Conservation (phyloP, 176 grass and related monocot species). For the Thalia dealbata region DNA sequence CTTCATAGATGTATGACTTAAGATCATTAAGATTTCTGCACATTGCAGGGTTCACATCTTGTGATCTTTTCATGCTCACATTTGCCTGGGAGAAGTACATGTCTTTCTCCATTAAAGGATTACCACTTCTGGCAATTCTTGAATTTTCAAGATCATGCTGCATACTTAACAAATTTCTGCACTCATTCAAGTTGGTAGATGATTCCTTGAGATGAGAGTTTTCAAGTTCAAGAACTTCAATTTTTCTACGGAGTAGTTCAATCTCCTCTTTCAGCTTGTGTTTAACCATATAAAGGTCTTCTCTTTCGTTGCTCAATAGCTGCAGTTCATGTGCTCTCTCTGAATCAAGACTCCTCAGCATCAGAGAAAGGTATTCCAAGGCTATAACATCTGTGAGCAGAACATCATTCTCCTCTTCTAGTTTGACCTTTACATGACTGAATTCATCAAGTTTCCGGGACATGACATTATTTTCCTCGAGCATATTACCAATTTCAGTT, state of each 20-base stretch:
- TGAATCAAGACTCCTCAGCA: conserved; percentile 51
- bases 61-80: conserved; percentile 38
- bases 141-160: conserved; percentile 26
- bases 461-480: conserved; percentile 55
- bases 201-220: conserved; percentile 46
- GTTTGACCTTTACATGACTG: conserved; percentile 33
- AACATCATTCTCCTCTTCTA: conserved; percentile 43
- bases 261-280: conserved; percentile 47
- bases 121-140: neutral
- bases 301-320: conserved; percentile 27
- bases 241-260: conserved; percentile 49
- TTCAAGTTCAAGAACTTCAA: conserved; percentile 44
- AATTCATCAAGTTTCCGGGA: conserved; percentile 40
- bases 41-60: conserved; percentile 21
- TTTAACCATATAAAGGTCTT: conserved; percentile 35
- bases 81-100: conserved; percentile 25
- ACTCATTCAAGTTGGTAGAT: neutral
- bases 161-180: neutral
- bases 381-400: conserved; percentile 49
- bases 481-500: conserved; percentile 56
- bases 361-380: conserved; percentile 42
- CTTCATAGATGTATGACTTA: conserved; percentile 14
- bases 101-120: too few relatives aligned
- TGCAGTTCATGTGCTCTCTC: conserved; percentile 44
- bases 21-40: conserved; percentile 25